Evolutionary conservation across 2,329 filamentous ascomycete genomes (phyloP).

Genomic region (Calonectria honghensis): DNA sequence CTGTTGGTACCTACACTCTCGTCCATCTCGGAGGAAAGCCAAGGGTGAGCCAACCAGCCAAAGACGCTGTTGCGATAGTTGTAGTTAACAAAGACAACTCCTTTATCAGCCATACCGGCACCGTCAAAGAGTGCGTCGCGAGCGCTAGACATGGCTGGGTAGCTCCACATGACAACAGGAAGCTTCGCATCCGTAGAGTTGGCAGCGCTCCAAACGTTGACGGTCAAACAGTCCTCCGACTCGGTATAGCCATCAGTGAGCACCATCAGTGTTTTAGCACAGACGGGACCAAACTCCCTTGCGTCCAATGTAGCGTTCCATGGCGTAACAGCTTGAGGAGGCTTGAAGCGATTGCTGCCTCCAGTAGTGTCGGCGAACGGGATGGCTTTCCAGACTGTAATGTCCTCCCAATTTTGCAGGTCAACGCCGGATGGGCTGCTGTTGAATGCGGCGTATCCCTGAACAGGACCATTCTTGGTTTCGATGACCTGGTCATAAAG

Average conservation of each 20-base stretch:
- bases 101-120: conserved; percentile 22
- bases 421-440: conserved; percentile 22
- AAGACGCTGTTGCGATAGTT: neutral
- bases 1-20: neutral
- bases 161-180: conserved; percentile 56
- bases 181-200: conserved; percentile 52
- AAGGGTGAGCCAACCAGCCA: neutral
- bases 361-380: conserved; percentile 40
- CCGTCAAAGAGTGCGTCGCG: conserved; percentile 25
- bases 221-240: conserved; percentile 1
- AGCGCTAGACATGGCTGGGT: conserved; percentile 31
- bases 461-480: conserved; percentile 11
- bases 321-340: conserved; percentile 1
- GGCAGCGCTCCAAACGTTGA: conserved; percentile 38
- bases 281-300: neutral
- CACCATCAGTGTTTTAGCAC: neutral
- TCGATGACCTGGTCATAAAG: neutral
- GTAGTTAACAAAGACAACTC: conserved; percentile 12
- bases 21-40: neutral
- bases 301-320: conserved; percentile 3
- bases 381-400: conserved; percentile 47
- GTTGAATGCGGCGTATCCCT: conserved; percentile 32
- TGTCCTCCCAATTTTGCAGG: conserved; percentile 30
- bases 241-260: neutral
- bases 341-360: conserved; percentile 22